Percentiles rank a stretch among this genome's conserved stretches.
phyloP scores from a whole-genome alignment of 2,329 filamentous ascomycete genomes.

The Metarhizium robertsii region DNA sequence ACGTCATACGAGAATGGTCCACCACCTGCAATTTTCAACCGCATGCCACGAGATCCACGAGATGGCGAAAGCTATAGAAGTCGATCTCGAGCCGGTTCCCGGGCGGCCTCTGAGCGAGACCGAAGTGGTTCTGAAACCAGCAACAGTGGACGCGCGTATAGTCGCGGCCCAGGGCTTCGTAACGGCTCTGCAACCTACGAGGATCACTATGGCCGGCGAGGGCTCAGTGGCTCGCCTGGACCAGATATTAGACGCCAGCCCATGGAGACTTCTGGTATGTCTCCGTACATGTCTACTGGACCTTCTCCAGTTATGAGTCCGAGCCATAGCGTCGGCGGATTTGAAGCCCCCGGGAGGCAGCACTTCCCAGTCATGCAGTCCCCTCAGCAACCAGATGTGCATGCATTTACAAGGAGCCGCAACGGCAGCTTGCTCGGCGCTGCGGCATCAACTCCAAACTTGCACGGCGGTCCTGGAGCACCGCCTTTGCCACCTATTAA shows the following conservation, averaged over 20 bases:
- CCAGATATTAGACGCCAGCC: neutral
- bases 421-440: slow-evolving; percentile 24
- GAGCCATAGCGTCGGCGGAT: slow-evolving; percentile 1
- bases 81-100: slow-evolving; percentile 19
- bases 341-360: slow-evolving; percentile 16
- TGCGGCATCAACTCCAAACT: slow-evolving; percentile 26
- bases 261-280: slow-evolving; percentile 1
- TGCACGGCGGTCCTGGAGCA: slow-evolving; percentile 23
- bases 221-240: neutral
- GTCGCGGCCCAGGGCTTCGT: slow-evolving; percentile 29
- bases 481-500: slow-evolving; percentile 52
- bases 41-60: slow-evolving; percentile 34
- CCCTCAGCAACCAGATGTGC: slow-evolving; percentile 8
- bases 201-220: slow-evolving; percentile 18
- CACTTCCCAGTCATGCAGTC: neutral
- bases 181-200: slow-evolving; percentile 29
- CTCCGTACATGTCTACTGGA: neutral
- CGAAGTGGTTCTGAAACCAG: slow-evolving; percentile 48
- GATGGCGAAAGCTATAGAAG: slow-evolving; percentile 28
- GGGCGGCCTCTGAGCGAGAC: slow-evolving; percentile 34
- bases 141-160: slow-evolving; percentile 29
- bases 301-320: slow-evolving; percentile 3
- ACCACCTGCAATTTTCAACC: slow-evolving; percentile 35
- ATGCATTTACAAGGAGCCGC: slow-evolving; percentile 19
- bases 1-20: slow-evolving; percentile 35